Percentiles rank a stretch among this genome's conserved stretches.
Evolutionary conservation across 352 stramenopile genomes (phyloP).

Genomic region (Globisporangium cystogenes): DNA sequence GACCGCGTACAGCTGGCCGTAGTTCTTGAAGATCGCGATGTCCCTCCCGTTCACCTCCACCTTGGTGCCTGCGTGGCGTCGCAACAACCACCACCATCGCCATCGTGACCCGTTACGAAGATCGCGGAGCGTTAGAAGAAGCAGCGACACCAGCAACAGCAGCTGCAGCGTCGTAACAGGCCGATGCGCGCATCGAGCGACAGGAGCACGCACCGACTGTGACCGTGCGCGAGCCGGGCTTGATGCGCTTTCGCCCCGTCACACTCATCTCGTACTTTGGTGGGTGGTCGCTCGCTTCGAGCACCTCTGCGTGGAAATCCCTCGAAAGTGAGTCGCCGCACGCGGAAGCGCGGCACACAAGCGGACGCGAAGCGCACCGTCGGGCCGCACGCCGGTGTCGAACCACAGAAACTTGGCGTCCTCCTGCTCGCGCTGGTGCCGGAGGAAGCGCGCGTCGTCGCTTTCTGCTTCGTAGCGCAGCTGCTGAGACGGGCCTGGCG

Average conservation of each 20-base stretch:
- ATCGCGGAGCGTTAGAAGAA: neutral
- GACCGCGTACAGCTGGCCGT: constrained; percentile 62
- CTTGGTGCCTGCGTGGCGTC: constrained; percentile 32
- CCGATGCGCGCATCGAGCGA: neutral
- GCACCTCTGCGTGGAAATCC: too few species aligned
- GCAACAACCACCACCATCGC: too few species aligned
- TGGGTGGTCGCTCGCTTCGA: constrained; percentile 63
- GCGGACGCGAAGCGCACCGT: constrained; percentile 40
- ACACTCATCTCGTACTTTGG: constrained; percentile 75
- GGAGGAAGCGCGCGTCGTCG: constrained; percentile 8
- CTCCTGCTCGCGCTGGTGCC: constrained; percentile 12
- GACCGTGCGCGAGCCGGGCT: constrained; percentile 47
- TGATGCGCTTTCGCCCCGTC: constrained; percentile 66
- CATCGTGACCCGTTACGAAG: too few species aligned
- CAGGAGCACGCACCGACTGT: constrained; percentile 44
- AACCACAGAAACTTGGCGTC: constrained; percentile 58
- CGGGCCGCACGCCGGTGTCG: constrained; percentile 41
- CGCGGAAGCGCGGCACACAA: too few species aligned
- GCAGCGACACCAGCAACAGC: neutral
- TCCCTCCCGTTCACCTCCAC: constrained; percentile 55
- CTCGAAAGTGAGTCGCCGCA: too few species aligned
- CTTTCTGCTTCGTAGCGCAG: constrained; percentile 21
- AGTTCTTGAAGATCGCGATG: constrained; percentile 82
- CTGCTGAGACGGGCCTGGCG: neutral
- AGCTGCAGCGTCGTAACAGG: neutral